phyloP scores from a whole-genome alignment of 768 basidiomycete species.

The Lentinula sp. region DNA sequence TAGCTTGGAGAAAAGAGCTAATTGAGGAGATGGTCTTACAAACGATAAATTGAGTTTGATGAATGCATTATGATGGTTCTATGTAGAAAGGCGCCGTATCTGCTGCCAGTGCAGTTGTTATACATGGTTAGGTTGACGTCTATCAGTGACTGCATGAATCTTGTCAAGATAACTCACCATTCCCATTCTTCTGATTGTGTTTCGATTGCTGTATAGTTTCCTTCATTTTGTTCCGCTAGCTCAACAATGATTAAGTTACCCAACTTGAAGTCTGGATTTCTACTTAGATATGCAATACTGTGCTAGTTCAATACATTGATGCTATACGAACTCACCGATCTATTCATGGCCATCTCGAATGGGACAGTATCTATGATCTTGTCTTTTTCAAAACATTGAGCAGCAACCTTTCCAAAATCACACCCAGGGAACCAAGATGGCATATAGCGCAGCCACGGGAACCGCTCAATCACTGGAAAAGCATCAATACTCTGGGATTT shows the following conservation, averaged over 20 bases:
- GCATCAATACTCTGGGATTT: neutral
- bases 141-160: neutral
- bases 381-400: neutral
- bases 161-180: neutral
- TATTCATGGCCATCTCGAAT: neutral
- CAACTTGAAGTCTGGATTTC: neutral
- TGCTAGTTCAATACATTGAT: too few species aligned
- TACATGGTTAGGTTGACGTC: neutral
- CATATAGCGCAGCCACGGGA: neutral
- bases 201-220: neutral
- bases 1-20: slow-evolving; percentile 10
- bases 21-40: neutral
- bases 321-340: neutral
- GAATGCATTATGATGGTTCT: neutral
- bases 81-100: neutral
- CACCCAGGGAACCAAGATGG: slow-evolving; percentile 4
- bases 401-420: neutral
- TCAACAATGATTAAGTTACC: neutral
- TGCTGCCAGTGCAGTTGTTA: neutral
- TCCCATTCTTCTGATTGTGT: neutral
- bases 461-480: neutral
- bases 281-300: neutral
- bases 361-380: neutral
- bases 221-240: neutral
- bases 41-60: neutral